Conservation (phyloP, 2,329 filamentous ascomycete species). For the Trichoderma sp. region DNA sequence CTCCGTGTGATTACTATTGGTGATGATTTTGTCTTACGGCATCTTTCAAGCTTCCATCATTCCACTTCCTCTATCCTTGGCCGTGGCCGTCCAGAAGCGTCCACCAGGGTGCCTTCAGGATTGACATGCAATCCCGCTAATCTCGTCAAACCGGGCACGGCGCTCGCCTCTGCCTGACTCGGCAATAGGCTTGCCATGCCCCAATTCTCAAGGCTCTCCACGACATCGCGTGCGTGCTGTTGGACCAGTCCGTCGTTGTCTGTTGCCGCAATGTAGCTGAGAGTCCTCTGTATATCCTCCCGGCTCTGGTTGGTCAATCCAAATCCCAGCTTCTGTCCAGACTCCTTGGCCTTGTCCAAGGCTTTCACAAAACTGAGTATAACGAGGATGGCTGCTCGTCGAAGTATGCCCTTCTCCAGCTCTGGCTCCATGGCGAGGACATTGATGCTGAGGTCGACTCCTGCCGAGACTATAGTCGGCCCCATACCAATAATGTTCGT, state of each 20-base stretch:
- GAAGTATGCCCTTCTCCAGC: slow-evolving; percentile 60
- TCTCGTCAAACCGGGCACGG: slow-evolving; percentile 29
- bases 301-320: slow-evolving; percentile 54
- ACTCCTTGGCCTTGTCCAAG: slow-evolving; percentile 52
- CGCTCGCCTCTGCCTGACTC: slow-evolving; percentile 26
- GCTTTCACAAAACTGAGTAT: slow-evolving; percentile 61
- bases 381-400: slow-evolving; percentile 63
- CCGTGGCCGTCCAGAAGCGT: slow-evolving; percentile 30
- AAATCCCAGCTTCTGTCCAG: slow-evolving; percentile 47
- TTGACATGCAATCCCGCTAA: slow-evolving; percentile 41
- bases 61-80: slow-evolving; percentile 61
- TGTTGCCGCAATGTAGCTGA: slow-evolving; percentile 61
- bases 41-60: slow-evolving; percentile 29
- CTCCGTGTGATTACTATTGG: neutral
- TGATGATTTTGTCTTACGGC: neutral
- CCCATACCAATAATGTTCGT: slow-evolving; percentile 57
- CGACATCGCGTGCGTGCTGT: slow-evolving; percentile 63
- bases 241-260: slow-evolving; percentile 68
- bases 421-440: slow-evolving; percentile 62
- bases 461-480: slow-evolving; percentile 49
- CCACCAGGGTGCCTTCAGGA: slow-evolving; percentile 26
- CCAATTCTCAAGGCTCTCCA: slow-evolving; percentile 65
- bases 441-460: slow-evolving; percentile 61
- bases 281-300: slow-evolving; percentile 58
- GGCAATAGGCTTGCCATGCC: slow-evolving; percentile 51